These are phyloP conservation scores for Alternaria rosae DNA, from an alignment of 2,329 filamentous ascomycete genomes.

Conservation along the genomic window DNA sequence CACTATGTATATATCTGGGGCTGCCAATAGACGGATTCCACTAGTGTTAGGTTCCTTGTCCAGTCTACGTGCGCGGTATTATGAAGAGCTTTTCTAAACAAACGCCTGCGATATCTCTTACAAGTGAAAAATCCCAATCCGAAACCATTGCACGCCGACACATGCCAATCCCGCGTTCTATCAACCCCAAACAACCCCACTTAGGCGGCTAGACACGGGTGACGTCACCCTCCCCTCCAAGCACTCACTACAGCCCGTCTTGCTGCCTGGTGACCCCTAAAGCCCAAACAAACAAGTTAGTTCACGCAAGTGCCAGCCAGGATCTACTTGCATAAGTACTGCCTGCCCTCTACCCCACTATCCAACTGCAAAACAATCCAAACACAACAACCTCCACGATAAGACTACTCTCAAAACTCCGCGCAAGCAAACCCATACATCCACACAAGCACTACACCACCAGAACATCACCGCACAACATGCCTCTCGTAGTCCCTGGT, in stretches of 20 bases:
- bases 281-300: conserved; percentile 23
- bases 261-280: conserved; percentile 23
- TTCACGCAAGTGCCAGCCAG: conserved; percentile 11
- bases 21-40: background rate
- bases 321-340: conserved; percentile 24
- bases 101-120: background rate
- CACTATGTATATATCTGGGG: background rate
- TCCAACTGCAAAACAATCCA: background rate
- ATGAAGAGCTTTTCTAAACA: too few relatives aligned
- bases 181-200: conserved; percentile 9
- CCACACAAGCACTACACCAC: background rate
- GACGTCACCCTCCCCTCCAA: conserved; percentile 28
- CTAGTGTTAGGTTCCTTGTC: background rate
- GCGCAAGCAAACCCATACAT: background rate
- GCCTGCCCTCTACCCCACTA: background rate
- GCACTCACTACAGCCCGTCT: conserved; percentile 8
- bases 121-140: background rate
- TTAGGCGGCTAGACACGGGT: conserved; percentile 23
- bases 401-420: background rate
- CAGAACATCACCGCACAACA: conserved; percentile 31
- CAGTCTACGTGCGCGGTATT: background rate
- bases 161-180: conserved; percentile 1
- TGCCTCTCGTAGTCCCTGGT: conserved; percentile 62
- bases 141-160: background rate
- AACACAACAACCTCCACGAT: background rate